Evolutionary conservation across 1,139 yeast genomes (phyloP), one percentile per base, ranked within the genome.

Genomic region (Hemisphaericaspora subhashii): DNA sequence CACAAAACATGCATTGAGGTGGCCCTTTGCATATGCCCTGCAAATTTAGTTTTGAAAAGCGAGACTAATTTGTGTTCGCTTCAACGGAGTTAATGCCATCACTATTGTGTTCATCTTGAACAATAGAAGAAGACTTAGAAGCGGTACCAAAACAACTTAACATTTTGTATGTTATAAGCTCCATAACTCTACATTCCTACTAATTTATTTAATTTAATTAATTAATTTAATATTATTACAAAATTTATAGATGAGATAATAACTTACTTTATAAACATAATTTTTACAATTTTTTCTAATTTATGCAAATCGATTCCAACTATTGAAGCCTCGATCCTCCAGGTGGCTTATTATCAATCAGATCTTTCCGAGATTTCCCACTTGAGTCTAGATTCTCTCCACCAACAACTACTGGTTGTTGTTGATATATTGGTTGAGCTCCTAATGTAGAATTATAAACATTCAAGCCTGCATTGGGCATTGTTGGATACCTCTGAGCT

Each of bases 391-490:
- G 10, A 15, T 17, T 10, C 12, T 34, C 37, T 16, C 29, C 35
- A 17, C 22, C 35, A 12, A 18, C 35, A 21, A 21, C 29, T 5
- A 31, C 18, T 29, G 35, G 17, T 10, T 28, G 41, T 22, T 38
- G 40, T 27, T 34, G 43, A 21, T 31, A 35, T 22, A 34, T 28
- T 13, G 24, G 35, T 27, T 40, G 45, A n/a, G 26, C 36, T 8
- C 35, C 35, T 38, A 31, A 16, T 5, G 28, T 26, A 30, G 41
- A 9, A n/a, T 15, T 21, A 27, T 31, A 32, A 23, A 37, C 28
- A 6, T 34, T 37, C 15, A 28, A 21, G 12, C n/a, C 30, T 5
- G 27, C 12, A 12, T 35, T 24, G 12, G 37, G 24, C 5, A 24
- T 15, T 12, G 27, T 16, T 13, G 37, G 17, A 18, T 34, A 34